These are phyloP conservation scores for Rubus parviflorus DNA, from an alignment of 306 rosid genomes.

Conservation along the genomic window DNA sequence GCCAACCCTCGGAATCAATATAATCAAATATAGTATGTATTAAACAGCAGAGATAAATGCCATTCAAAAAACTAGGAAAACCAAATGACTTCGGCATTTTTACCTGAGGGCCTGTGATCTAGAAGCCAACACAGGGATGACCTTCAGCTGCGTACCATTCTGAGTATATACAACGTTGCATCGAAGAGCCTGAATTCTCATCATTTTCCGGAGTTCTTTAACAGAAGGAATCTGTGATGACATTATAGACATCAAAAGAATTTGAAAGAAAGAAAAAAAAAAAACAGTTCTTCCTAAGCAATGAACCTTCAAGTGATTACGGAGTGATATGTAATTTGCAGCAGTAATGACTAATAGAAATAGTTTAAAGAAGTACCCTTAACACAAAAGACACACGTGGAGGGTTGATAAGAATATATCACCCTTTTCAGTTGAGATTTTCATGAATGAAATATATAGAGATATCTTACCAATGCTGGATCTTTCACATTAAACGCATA, in stretches of 20 bases:
- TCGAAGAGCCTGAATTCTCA: slow-evolving; percentile 58
- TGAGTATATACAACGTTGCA: slow-evolving; percentile 44
- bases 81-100: background rate
- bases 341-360: background rate
- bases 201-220: slow-evolving; percentile 43
- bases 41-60: background rate
- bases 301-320: background rate
- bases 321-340: background rate
- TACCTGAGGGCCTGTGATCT: slow-evolving; percentile 62
- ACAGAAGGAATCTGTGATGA: slow-evolving; percentile 46
- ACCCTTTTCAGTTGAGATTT: background rate
- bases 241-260: background rate
- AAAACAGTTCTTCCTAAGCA: background rate
- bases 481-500: slow-evolving; percentile 44
- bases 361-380: background rate
- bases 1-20: background rate
- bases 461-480: slow-evolving; percentile 34
- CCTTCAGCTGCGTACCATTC: slow-evolving; percentile 45
- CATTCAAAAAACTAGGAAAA: background rate
- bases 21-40: background rate
- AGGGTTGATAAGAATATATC: background rate
- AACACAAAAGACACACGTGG: background rate
- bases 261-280: background rate
- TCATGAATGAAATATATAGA: background rate
- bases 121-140: slow-evolving; percentile 54